Conservation (phyloP, 2,329 filamentous ascomycete species). For the Dryadomyces sulphureus region DNA sequence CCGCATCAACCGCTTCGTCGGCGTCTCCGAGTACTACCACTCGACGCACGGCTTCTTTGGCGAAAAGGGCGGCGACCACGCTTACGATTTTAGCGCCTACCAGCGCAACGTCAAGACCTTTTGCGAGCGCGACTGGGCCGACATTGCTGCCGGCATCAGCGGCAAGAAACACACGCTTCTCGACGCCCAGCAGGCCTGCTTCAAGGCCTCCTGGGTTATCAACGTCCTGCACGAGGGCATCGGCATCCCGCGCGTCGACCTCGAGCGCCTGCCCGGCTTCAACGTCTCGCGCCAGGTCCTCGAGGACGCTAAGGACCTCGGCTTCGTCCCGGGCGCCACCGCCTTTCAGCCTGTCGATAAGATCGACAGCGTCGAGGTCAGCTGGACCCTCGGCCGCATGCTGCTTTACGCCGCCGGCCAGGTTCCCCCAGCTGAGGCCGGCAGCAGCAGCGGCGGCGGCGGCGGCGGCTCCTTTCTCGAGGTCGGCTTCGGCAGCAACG, state of each 20-base stretch:
- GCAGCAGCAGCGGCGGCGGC: neutral
- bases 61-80: conserved; percentile 60
- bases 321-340: conserved; percentile 44
- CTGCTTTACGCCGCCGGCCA: conserved; percentile 87
- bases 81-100: conserved; percentile 84
- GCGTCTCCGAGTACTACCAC: conserved; percentile 98
- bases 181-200: conserved; percentile 77
- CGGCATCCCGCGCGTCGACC: conserved; percentile 70
- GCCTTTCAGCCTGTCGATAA: conserved; percentile 89
- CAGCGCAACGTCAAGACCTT: conserved; percentile 74
- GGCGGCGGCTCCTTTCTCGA: conserved; percentile 39
- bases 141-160: conserved; percentile 47
- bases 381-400: conserved; percentile 96
- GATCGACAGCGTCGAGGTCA: conserved; percentile 81
- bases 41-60: conserved; percentile 91
- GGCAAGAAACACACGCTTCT: conserved; percentile 54
- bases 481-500: conserved; percentile 87
- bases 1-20: conserved; percentile 91
- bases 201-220: conserved; percentile 96
- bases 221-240: conserved; percentile 94
- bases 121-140: conserved; percentile 69
- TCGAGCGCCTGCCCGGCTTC: conserved; percentile 48
- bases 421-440: conserved; percentile 43
- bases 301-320: conserved; percentile 54
- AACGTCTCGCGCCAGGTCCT: conserved; percentile 62